Evolutionary conservation across 768 basidiomycete species (phyloP).

Genomic region (Termitomyces sp.): DNA sequence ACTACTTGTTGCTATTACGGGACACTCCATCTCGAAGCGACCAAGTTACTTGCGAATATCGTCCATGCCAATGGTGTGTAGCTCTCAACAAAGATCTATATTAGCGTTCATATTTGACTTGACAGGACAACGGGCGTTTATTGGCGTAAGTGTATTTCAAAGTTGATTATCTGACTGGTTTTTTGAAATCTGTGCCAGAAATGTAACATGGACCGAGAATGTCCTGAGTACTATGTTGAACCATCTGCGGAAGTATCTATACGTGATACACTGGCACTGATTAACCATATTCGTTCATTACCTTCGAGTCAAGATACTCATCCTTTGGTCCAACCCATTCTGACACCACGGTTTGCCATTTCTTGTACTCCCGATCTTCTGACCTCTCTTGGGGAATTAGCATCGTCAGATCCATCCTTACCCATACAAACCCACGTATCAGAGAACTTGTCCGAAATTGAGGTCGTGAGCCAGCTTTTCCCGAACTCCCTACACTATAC

Average conservation of each 20-base stretch:
- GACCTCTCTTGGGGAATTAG: slow-evolving; percentile 53
- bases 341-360: slow-evolving; percentile 97
- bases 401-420: slow-evolving; percentile 51
- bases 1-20: slow-evolving; percentile 94
- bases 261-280: slow-evolving; percentile 54
- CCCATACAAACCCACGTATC: slow-evolving; percentile 91
- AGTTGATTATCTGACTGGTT: slow-evolving; percentile 1
- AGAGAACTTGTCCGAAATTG: slow-evolving; percentile 76
- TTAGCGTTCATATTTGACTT: not conserved
- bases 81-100: not conserved
- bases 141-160: slow-evolving; percentile 55
- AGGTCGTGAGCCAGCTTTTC: slow-evolving; percentile 61
- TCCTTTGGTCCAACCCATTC: slow-evolving; percentile 78
- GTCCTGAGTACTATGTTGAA: slow-evolving; percentile 67
- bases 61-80: slow-evolving; percentile 53
- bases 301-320: slow-evolving; percentile 25
- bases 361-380: slow-evolving; percentile 78
- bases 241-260: slow-evolving; percentile 55
- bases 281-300: slow-evolving; percentile 63
- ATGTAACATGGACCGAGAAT: slow-evolving; percentile 86
- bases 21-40: slow-evolving; percentile 73
- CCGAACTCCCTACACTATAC: slow-evolving; percentile 65
- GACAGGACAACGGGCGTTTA: slow-evolving; percentile 73
- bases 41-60: slow-evolving; percentile 76
- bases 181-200: slow-evolving; percentile 39